Conservation (phyloP, 768 basidiomycete species). For the Saitozyma sp. region DNA sequence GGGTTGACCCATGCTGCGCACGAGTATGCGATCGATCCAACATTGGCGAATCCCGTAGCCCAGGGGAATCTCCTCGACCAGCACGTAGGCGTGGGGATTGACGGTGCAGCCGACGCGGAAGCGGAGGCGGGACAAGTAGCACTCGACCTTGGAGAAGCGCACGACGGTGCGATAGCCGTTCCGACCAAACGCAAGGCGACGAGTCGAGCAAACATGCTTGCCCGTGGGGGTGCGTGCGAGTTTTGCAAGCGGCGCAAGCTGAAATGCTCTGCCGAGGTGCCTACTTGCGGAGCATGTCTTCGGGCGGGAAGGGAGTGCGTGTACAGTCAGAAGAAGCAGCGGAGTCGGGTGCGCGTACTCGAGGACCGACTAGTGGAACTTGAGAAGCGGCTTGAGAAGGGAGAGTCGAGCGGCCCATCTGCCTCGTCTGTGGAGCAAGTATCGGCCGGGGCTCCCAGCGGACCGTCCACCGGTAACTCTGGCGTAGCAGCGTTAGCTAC, state of each 20-base stretch:
- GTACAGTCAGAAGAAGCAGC: constrained; percentile 43
- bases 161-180: background rate
- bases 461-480: too few relatives aligned
- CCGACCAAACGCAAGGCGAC: constrained; percentile 36
- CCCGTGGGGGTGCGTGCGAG: constrained; percentile 46
- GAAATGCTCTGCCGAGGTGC: constrained; percentile 42
- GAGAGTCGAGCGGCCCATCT: too few relatives aligned
- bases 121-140: background rate
- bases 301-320: constrained; percentile 31
- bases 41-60: background rate
- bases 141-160: background rate
- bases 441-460: too few relatives aligned
- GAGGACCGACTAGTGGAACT: constrained; percentile 44
- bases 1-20: background rate
- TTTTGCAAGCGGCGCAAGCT: constrained; percentile 43
- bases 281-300: constrained; percentile 27
- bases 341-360: constrained; percentile 31
- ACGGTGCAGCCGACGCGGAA: background rate
- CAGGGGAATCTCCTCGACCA: background rate
- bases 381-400: constrained; percentile 25
- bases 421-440: too few relatives aligned
- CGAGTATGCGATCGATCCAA: background rate
- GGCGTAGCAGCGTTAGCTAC: too few relatives aligned
- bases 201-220: constrained; percentile 40
- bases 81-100: background rate